Evolutionary conservation across 225 moss, liverwort and hornwort genomes (phyloP).

Genomic region (Straminergon stramineum): DNA sequence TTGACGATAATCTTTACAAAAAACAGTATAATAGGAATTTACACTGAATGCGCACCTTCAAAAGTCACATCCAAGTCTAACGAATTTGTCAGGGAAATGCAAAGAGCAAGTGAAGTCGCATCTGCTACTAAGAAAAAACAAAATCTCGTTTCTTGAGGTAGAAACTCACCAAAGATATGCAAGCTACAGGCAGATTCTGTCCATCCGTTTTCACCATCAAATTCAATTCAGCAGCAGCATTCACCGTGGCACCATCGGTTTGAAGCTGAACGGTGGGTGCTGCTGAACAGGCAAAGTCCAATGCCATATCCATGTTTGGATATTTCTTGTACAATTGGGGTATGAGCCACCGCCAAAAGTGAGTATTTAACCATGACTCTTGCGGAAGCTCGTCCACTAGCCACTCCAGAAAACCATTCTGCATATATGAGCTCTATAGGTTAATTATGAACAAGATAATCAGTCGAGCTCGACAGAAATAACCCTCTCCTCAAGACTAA

Average conservation of each 20-base stretch:
- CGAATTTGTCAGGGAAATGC: background rate
- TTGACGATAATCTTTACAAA: background rate
- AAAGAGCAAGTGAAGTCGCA: background rate
- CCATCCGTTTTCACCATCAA: slow-evolving; percentile 54
- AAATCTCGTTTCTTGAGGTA: background rate
- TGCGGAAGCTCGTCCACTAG: slow-evolving; percentile 71
- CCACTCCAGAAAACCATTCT: slow-evolving; percentile 79
- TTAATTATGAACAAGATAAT: background rate
- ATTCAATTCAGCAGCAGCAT: slow-evolving; percentile 68
- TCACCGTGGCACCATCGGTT: slow-evolving; percentile 46
- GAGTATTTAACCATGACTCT: slow-evolving; percentile 80
- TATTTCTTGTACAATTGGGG: slow-evolving; percentile 93
- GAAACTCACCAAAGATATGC: slow-evolving; percentile 69
- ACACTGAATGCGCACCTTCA: background rate
- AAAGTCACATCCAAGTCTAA: background rate
- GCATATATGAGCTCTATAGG: background rate
- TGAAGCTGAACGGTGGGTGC: slow-evolving; percentile 56
- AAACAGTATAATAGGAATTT: background rate
- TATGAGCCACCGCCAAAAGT: slow-evolving; percentile 81
- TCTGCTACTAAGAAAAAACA: background rate
- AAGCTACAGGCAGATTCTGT: slow-evolving; percentile 55
- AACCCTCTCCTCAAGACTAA: background rate
- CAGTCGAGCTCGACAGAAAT: background rate
- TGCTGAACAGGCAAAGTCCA: slow-evolving; percentile 65
- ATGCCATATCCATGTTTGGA: slow-evolving; percentile 75